Base-by-base conservation (phyloP, 2,329 filamentous ascomycete species). In the Exophiala oligosperma region DNA sequence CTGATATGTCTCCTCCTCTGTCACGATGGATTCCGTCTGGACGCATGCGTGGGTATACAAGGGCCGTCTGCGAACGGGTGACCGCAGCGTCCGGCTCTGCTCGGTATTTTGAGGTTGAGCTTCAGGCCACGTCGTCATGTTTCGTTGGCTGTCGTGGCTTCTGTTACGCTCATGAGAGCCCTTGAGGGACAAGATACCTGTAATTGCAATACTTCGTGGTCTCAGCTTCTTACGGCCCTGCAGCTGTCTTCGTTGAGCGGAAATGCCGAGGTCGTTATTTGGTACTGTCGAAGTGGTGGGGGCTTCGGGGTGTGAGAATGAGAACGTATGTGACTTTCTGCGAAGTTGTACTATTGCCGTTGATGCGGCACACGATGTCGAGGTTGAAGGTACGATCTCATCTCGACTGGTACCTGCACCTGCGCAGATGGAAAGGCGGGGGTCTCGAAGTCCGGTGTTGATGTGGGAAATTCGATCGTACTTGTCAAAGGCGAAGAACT, bases 401-500 rank as follows among this genome's bases (percentile, higher is more conserved):
- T 35, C 32, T 35, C 7, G 9, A 11, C 9, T 9, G 32, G 7
- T 9, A 9, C 32, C 9, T 35, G 11, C 7, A 9, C 32, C 32
- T 2, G 32, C 32, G 8, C 44, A 23, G 11, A 48, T 24, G 12
- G 53, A 14, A 23, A 44, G 26, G 11, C 23, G 23, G 24, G 44
- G 41, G 44, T 55, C 44, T 49, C 49, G 52, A 23, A 52, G 23
- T 11, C 49, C 56, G 6, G 37, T 59, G 21, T 61, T 61, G 43
- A 56, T 72, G 53, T 68, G 68, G 41, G 73, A 72, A 2, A 75
- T 59, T 35, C 73, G 74, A 9, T 71, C 71, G 23, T 72, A 61
- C 51, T 69, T 69, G 56, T 75, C 73, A 3, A 72, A 74, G 1
- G 73, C 73, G 51, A 74, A 75, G 56, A 72, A 75, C 51, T 74